phyloP scores from a whole-genome alignment of 2,329 filamentous ascomycete genomes.

The Calonectria naviculata region DNA sequence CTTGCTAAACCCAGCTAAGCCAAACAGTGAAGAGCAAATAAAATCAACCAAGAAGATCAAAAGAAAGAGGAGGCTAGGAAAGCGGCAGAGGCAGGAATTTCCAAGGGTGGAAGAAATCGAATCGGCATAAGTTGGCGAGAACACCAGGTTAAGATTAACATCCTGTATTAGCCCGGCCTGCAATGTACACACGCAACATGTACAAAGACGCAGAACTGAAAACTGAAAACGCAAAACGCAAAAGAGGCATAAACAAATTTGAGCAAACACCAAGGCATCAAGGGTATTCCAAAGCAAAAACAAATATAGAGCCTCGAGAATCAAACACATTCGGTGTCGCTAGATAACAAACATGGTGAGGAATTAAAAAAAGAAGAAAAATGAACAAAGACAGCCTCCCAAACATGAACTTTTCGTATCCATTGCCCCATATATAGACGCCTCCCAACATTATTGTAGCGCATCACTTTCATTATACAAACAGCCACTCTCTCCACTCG shows the following conservation, averaged over 20 bases:
- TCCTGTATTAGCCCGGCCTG: neutral
- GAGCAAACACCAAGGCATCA: neutral
- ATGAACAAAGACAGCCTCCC: constrained; percentile 22
- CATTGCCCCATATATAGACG: constrained; percentile 44
- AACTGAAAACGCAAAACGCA: neutral
- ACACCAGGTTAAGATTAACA: neutral
- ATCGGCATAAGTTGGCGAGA: no score
- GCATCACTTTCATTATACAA: constrained; percentile 28
- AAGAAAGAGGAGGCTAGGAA: no score
- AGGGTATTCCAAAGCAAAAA: constrained; percentile 5
- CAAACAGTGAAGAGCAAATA: neutral
- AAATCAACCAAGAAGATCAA: neutral
- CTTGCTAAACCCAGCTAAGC: neutral
- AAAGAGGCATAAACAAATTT: neutral
- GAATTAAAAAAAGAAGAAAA: constrained; percentile 8
- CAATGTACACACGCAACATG: neutral
- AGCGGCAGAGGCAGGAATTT: no score
- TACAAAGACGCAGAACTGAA: no score
- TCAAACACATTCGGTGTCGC: neutral
- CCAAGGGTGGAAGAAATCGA: no score
- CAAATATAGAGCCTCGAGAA: neutral
- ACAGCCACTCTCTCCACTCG: neutral
- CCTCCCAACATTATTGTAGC: constrained; percentile 17
- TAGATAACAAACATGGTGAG: neutral
- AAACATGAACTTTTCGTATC: constrained; percentile 44